Percentiles rank a stretch among this genome's conserved stretches.
Evolutionary conservation across 257 asterid species (phyloP).

Genomic region (Eucommia ulmoides): DNA sequence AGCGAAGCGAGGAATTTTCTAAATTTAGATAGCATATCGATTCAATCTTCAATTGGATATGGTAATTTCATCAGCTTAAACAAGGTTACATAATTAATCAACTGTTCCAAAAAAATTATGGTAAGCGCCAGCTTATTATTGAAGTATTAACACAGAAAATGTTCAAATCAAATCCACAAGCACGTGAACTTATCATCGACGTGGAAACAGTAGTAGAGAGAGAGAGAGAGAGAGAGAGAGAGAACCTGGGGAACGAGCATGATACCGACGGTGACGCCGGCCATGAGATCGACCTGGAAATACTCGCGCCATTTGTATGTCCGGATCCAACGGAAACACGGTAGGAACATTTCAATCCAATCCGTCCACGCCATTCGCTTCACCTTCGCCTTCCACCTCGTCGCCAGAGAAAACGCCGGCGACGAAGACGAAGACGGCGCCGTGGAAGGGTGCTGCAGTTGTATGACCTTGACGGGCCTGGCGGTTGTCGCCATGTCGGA

Average conservation of each 20-base stretch:
- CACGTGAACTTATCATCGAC: no score
- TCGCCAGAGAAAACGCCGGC: constrained; percentile 11
- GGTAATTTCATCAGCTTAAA: no score
- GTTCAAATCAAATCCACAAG: no score
- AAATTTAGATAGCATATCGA: no score
- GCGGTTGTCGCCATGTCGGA: constrained; percentile 14
- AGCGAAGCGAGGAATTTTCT: no score
- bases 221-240: background rate
- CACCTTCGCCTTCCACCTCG: constrained; percentile 52
- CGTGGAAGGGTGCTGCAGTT: constrained; percentile 57
- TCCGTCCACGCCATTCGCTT: constrained; percentile 55
- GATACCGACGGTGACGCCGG: constrained; percentile 93
- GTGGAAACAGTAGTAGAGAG: background rate
- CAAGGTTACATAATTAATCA: no score
- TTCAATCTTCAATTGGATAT: no score
- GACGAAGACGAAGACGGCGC: constrained; percentile 10
- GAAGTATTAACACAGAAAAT: no score
- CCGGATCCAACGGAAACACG: constrained; percentile 89
- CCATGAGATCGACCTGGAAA: constrained; percentile 81
- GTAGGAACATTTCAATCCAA: constrained; percentile 68
- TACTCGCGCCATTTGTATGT: constrained; percentile 75
- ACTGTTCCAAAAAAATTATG: no score
- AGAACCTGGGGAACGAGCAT: constrained; percentile 99
- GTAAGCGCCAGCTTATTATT: no score
- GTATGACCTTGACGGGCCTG: constrained; percentile 59